A percentile compares a stretch with the other conserved stretches of the same genome.
These are phyloP conservation scores for Amanita muscaria DNA, from an alignment of 768 basidiomycete species.

Conservation along the genomic window DNA sequence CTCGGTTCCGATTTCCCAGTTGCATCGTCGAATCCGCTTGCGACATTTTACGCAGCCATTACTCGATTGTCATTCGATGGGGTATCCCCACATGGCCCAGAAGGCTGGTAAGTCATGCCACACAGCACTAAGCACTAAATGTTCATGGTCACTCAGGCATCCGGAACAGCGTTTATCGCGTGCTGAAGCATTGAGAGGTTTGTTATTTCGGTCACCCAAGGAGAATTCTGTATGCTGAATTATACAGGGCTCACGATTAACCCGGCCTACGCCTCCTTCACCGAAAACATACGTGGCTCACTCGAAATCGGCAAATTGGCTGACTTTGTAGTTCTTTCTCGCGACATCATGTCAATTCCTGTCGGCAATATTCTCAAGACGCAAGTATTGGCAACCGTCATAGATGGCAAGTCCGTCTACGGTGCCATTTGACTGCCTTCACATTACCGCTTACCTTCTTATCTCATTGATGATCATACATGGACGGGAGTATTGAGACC, in stretches of 20 bases:
- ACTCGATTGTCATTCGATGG: conserved; percentile 65
- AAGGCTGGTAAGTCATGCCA: conserved; percentile 60
- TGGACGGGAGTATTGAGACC: neutral
- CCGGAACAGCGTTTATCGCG: conserved; percentile 72
- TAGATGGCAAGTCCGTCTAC: conserved; percentile 57
- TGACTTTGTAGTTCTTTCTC: conserved; percentile 78
- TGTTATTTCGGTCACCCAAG: neutral
- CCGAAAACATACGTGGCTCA: conserved; percentile 65
- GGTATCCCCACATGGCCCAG: conserved; percentile 70
- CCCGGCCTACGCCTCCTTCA: conserved; percentile 82
- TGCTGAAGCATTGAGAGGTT: conserved; percentile 67
- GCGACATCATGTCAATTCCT: conserved; percentile 69
- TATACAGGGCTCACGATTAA: conserved; percentile 74
- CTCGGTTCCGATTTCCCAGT: conserved; percentile 90
- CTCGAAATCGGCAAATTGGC: conserved; percentile 72
- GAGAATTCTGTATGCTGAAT: neutral
- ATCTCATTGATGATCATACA: neutral
- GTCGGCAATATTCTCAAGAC: conserved; percentile 53
- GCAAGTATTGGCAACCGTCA: conserved; percentile 62
- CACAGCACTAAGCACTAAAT: neutral
- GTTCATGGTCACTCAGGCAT: conserved; percentile 44
- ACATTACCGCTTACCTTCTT: no score
- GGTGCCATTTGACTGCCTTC: conserved; percentile 27
- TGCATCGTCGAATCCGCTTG: conserved; percentile 76
- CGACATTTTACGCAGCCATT: conserved; percentile 83